A percentile compares a stretch with the other conserved stretches of the same genome.
These are phyloP conservation scores for Sporisorium iseilematis-ciliati DNA, from an alignment of 1,284 basidiomycete genomes.

Conservation along the genomic window DNA sequence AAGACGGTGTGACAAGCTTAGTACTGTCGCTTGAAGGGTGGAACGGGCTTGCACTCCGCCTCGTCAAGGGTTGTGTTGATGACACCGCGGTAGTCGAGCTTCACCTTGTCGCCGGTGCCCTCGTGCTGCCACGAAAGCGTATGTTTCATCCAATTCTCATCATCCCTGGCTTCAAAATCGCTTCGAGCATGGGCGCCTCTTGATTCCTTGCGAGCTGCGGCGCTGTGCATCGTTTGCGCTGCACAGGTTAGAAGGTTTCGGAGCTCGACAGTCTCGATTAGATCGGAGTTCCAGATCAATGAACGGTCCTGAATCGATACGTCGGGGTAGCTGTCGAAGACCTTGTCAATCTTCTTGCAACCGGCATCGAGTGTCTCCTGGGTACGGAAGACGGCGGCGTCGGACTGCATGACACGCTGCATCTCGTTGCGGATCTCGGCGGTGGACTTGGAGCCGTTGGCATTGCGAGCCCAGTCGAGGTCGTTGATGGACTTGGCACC, in stretches of 20 bases:
- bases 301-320: slow-evolving; percentile 97
- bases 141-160: slow-evolving; percentile 73
- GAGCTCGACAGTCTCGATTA: slow-evolving; percentile 96
- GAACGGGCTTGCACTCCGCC: slow-evolving; percentile 83
- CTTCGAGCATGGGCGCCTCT: slow-evolving; percentile 98
- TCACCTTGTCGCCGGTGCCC: slow-evolving; percentile 78
- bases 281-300: slow-evolving; percentile 92
- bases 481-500: slow-evolving; percentile 88
- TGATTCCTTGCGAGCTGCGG: slow-evolving; percentile 95
- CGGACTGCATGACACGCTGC: slow-evolving; percentile 97
- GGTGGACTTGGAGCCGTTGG: slow-evolving; percentile 83
- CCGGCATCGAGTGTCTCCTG: slow-evolving; percentile 92
- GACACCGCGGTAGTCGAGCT: slow-evolving; percentile 88
- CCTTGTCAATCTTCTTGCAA: slow-evolving; percentile 84
- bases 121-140: slow-evolving; percentile 63
- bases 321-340: slow-evolving; percentile 88
- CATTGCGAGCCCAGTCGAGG: slow-evolving; percentile 86
- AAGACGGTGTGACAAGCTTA: slow-evolving; percentile 9
- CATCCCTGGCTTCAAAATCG: slow-evolving; percentile 87
- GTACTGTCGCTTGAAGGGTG: slow-evolving; percentile 66
- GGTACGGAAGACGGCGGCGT: slow-evolving; percentile 77
- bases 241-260: slow-evolving; percentile 88
- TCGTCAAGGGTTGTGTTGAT: slow-evolving; percentile 90
- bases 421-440: slow-evolving; percentile 91
- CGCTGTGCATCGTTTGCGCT: slow-evolving; percentile 94